A percentile compares a stretch with the other conserved stretches of the same genome.
phyloP scores from a whole-genome alignment of 1,284 basidiomycete genomes.

The Schizophyllum commune region DNA sequence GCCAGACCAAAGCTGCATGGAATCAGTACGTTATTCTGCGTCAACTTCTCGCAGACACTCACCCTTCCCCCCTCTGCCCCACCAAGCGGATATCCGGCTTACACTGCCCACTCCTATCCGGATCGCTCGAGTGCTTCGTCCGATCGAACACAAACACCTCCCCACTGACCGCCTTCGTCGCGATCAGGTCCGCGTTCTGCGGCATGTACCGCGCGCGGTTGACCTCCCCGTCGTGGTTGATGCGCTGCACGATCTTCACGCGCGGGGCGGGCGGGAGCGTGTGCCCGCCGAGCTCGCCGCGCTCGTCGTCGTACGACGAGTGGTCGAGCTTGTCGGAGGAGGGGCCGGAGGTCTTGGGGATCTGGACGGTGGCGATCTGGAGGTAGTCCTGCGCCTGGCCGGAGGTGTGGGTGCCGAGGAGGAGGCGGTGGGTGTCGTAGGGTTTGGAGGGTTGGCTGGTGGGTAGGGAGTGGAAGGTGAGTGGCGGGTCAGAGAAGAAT shows the following conservation, averaged over 20 bases:
- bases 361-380: constrained; percentile 91
- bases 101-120: constrained; percentile 76
- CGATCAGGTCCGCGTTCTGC: constrained; percentile 95
- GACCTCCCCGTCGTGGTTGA: constrained; percentile 95
- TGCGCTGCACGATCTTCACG: constrained; percentile 87
- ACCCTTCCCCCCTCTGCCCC: constrained; percentile 94
- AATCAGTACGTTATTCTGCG: background rate
- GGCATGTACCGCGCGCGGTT: constrained; percentile 99
- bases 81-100: constrained; percentile 88
- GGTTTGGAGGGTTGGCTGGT: constrained; percentile 70
- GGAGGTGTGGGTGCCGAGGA: constrained; percentile 97
- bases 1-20: constrained; percentile 77
- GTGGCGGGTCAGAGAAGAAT: constrained; percentile 1
- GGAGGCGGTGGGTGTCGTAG: constrained; percentile 88
- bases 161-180: constrained; percentile 88
- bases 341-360: constrained; percentile 72
- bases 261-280: constrained; percentile 72
- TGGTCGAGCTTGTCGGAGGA: constrained; percentile 69
- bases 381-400: constrained; percentile 93
- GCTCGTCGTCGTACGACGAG: constrained; percentile 87
- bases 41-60: constrained; percentile 20
- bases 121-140: constrained; percentile 94
- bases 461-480: constrained; percentile 28
- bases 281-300: constrained; percentile 86
- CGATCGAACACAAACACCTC: constrained; percentile 94